Evolutionary conservation across 306 rosid species (phyloP).

Genomic region (Inga leiocalycina): DNA sequence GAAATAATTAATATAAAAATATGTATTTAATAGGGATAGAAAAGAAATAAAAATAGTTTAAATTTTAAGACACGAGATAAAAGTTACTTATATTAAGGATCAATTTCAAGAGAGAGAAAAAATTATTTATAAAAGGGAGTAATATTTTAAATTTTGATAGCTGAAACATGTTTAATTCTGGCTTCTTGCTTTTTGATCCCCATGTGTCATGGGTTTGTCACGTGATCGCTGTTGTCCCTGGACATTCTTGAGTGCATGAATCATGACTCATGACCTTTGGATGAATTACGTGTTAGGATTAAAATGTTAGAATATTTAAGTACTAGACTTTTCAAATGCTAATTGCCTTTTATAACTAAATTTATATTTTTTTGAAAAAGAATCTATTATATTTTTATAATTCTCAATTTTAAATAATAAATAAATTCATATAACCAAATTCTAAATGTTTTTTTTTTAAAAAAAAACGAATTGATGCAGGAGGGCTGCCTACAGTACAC

Average conservation of each 20-base stretch:
- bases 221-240: neutral
- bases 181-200: neutral
- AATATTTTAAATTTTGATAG: neutral
- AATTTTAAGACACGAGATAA: too few species aligned
- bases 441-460: neutral
- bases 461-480: conserved; percentile 35
- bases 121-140: too few species aligned
- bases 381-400: neutral
- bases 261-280: neutral
- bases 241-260: neutral
- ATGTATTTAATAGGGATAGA: too few species aligned
- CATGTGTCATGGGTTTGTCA: neutral
- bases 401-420: neutral
- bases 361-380: too few species aligned
- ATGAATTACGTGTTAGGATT: neutral
- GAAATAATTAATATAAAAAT: too few species aligned
- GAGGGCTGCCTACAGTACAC: conserved; percentile 63
- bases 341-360: neutral
- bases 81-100: too few species aligned
- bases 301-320: neutral
- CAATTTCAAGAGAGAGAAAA: too few species aligned
- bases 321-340: neutral
- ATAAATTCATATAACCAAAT: neutral
- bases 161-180: neutral
- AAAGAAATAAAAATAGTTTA: too few species aligned